Base-by-base conservation (phyloP, 139 green algal species). In the Chlorella sp. region DNA sequence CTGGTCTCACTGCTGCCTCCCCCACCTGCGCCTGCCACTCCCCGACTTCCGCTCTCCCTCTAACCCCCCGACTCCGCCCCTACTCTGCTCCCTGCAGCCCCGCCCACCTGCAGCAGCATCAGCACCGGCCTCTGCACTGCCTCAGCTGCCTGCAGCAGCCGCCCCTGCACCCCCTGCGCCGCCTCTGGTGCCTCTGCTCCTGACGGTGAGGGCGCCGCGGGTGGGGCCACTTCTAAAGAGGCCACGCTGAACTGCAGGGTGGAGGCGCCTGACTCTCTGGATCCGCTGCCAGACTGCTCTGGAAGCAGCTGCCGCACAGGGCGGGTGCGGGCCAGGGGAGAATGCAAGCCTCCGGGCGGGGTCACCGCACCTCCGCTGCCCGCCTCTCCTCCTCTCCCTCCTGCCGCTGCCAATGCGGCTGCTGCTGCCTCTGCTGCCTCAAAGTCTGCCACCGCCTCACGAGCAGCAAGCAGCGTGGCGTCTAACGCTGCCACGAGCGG, bases 111-210 rank as follows among this genome's bases (percentile, higher is more conserved):
- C 22, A 89, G 73, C 60, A 90, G 39, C 28, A 86, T 3, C 87
- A 90, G 40, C 34, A 90, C 0, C n/a, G 87, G 87, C 60, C 36
- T n/a, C 87, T 90, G 75, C 64, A 53, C 78, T 28, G 77, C 61
- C 39, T 80, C 87, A 9, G 78, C 3, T 28, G 36, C 53, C 5
- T 30, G 83, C 34, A 22, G 34, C 61, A 87, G n/a, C 81, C 19
- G n/a, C 57, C 36, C 37, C 78, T 61, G 24, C 39, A 21, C 40
- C 78, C 32, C n/a, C 19, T 60, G 53, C 53, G 53, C 37, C 37
- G 71, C 71, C 71, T 57, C 37, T 18, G 22, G 0, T 36, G 1
- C 30, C 53, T 86, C 57, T 30, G 37, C 77, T 3, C 60, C 77
- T 16, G 77, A 22, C 26, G 37, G 21, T 4, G 37, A 26, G 36